phyloP scores from a whole-genome alignment of 176 grass and related monocot genomes.

The Microstegium vimineum region DNA sequence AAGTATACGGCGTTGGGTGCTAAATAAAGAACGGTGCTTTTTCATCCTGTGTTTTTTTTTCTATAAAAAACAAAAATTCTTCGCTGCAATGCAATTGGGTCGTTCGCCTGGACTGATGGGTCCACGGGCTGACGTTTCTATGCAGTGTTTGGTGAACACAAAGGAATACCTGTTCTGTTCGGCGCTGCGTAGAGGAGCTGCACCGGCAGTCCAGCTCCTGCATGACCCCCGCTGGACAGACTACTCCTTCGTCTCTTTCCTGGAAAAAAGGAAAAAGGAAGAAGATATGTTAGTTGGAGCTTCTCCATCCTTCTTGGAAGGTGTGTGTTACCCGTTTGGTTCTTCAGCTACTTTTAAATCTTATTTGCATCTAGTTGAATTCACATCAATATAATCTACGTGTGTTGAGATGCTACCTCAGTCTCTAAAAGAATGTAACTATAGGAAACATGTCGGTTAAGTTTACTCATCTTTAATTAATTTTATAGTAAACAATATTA shows the following conservation, averaged over 20 bases:
- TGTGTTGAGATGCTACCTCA: too few relatives aligned
- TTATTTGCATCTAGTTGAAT: too few relatives aligned
- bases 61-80: neutral
- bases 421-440: too few relatives aligned
- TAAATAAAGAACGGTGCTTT: neutral
- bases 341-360: too few relatives aligned
- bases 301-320: constrained; percentile 1
- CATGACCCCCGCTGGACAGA: neutral
- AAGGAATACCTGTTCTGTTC: neutral
- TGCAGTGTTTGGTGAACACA: constrained; percentile 16
- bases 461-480: too few relatives aligned
- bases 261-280: neutral
- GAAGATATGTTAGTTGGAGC: neutral
- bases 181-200: too few relatives aligned
- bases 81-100: neutral
- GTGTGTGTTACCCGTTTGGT: neutral
- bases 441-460: too few relatives aligned
- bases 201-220: neutral
- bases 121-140: constrained; percentile 32
- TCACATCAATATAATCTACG: too few relatives aligned
- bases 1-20: neutral
- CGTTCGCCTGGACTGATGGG: neutral
- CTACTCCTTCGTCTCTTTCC: constrained; percentile 7
- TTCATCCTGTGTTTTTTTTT: neutral
- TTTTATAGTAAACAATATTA: too few relatives aligned